phyloP scores from a whole-genome alignment of 2,329 filamentous ascomycete species.

The Tolypocladium tundrense region DNA sequence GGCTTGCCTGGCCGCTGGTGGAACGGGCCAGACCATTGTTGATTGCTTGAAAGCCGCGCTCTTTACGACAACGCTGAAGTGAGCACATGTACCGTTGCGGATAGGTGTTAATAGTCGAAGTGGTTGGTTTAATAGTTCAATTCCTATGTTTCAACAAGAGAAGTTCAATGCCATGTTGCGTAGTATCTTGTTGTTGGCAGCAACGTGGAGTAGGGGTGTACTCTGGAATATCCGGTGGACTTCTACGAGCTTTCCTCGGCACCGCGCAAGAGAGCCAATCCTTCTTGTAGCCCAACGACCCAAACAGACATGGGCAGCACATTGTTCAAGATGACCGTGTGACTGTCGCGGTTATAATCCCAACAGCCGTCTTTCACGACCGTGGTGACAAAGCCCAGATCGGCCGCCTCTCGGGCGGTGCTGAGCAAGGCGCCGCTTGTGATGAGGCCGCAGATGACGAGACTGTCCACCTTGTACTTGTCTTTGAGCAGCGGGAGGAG shows the following conservation, averaged over 20 bases:
- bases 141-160: too few relatives aligned
- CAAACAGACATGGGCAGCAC: slow-evolving; percentile 3
- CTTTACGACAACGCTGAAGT: too few relatives aligned
- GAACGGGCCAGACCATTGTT: too few relatives aligned
- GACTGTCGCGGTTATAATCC: slow-evolving; percentile 2
- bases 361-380: slow-evolving; percentile 6
- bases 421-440: slow-evolving; percentile 7
- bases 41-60: too few relatives aligned
- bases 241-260: not conserved
- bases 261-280: not conserved
- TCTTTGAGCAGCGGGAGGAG: slow-evolving; percentile 2
- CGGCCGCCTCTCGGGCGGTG: slow-evolving; percentile 7
- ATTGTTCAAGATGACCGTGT: slow-evolving; percentile 1
- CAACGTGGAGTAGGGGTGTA: not conserved
- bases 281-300: not conserved
- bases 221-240: not conserved
- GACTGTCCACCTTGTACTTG: not conserved
- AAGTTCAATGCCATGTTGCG: too few relatives aligned
- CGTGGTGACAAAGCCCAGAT: slow-evolving; percentile 7
- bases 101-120: too few relatives aligned
- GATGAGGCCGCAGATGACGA: slow-evolving; percentile 5
- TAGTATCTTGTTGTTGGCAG: too few relatives aligned
- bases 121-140: too few relatives aligned
- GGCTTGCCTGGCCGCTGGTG: too few relatives aligned
- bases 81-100: too few relatives aligned